Evolutionary conservation across 1,284 basidiomycete species (phyloP).

Genomic region (Apiotrichum sp.): DNA sequence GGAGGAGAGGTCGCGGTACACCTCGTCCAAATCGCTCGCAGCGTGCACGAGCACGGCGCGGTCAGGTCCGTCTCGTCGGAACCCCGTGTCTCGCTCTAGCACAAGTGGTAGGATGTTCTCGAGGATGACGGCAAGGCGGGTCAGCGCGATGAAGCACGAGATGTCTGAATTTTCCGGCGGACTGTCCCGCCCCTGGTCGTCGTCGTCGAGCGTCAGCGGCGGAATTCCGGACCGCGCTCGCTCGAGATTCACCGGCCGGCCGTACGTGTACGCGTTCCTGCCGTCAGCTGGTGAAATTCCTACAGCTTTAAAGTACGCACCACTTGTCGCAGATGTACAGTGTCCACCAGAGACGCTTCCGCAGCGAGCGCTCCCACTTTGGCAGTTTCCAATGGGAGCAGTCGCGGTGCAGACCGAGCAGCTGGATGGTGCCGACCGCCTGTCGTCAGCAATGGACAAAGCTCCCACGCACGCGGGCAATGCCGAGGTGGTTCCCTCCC

Average conservation of each 20-base stretch:
- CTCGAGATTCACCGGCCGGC: slow-evolving; percentile 16
- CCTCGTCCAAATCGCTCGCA: slow-evolving; percentile 11
- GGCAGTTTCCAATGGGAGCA: slow-evolving; percentile 24
- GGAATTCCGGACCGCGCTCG: slow-evolving; percentile 6
- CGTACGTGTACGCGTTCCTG: slow-evolving; percentile 19
- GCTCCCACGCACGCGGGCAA: slow-evolving; percentile 14
- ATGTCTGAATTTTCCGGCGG: slow-evolving; percentile 5
- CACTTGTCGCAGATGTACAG: slow-evolving; percentile 22
- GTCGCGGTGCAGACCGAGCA: slow-evolving; percentile 27
- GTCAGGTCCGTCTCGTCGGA: slow-evolving; percentile 3
- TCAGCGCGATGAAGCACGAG: slow-evolving; percentile 13
- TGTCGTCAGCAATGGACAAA: neutral
- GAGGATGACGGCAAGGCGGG: slow-evolving; percentile 9
- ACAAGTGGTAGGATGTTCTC: slow-evolving; percentile 14
- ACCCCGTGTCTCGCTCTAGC: slow-evolving; percentile 7
- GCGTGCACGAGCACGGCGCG: slow-evolving; percentile 10
- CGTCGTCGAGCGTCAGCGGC: slow-evolving; percentile 11
- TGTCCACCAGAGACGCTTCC: slow-evolving; percentile 25
- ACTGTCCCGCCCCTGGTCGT: neutral
- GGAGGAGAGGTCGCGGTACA: slow-evolving; percentile 12
- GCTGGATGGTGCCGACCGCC: slow-evolving; percentile 16
- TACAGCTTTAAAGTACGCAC: slow-evolving; percentile 1
- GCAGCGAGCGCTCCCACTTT: slow-evolving; percentile 21
- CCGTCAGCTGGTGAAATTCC: neutral
- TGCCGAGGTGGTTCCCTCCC: slow-evolving; percentile 19